These are phyloP conservation scores for Alternaria tenuissima DNA, from an alignment of 2,329 filamentous ascomycete species.

Conservation along the genomic window DNA sequence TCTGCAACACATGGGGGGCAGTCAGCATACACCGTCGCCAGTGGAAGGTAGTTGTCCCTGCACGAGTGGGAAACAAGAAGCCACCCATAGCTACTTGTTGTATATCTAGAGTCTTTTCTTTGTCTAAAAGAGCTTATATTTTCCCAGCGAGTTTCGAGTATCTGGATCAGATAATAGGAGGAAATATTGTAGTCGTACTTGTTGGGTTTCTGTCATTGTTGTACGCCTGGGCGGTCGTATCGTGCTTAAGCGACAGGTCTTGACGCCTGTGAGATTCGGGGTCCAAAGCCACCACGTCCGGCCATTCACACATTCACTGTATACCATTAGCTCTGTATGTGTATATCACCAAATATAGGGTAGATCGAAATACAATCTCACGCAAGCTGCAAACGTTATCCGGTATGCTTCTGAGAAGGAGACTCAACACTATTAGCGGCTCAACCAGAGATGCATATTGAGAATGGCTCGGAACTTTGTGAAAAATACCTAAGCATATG, in stretches of 20 bases:
- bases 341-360: conserved; percentile 8
- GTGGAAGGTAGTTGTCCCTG: neutral
- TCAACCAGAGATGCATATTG: neutral
- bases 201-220: neutral
- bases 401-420: neutral
- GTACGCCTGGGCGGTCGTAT: neutral
- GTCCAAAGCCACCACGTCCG: neutral
- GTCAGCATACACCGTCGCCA: neutral
- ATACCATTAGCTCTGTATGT: neutral
- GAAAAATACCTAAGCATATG: neutral
- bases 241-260: neutral
- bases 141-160: too few species aligned
- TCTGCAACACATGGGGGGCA: neutral
- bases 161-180: neutral
- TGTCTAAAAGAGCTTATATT: neutral
- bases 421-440: neutral
- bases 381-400: neutral
- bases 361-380: neutral
- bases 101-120: neutral
- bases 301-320: neutral
- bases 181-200: neutral
- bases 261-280: neutral
- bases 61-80: neutral
- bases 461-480: neutral
- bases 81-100: neutral